Percentiles rank a stretch among this genome's conserved stretches.
Evolutionary conservation across 2,329 filamentous ascomycete genomes (phyloP).

Genomic region (Aspergillus sp.): DNA sequence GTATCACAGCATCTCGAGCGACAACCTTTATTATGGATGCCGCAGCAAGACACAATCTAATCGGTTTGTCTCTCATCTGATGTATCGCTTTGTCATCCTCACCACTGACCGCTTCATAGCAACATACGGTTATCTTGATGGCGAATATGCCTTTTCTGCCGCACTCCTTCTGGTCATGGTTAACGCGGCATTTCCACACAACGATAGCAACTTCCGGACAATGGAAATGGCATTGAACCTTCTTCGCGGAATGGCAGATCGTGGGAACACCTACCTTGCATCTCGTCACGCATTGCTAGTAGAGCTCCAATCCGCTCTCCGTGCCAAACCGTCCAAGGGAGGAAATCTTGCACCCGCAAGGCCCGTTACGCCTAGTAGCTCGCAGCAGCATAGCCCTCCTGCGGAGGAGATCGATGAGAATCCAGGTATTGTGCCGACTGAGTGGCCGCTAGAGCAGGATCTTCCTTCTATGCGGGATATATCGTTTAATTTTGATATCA

Average conservation of each 20-base stretch:
- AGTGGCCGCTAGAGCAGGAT: constrained; percentile 16
- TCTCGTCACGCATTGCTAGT: constrained; percentile 35
- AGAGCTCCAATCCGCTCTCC: constrained; percentile 28
- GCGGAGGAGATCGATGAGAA: constrained; percentile 1
- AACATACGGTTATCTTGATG: constrained; percentile 56
- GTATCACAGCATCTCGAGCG: constrained; percentile 47
- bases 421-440: constrained; percentile 2
- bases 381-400: constrained; percentile 7
- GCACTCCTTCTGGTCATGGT: constrained; percentile 53
- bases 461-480: constrained; percentile 24
- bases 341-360: constrained; percentile 2
- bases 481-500: constrained; percentile 30
- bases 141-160: constrained; percentile 53
- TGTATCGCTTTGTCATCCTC: background rate
- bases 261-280: constrained; percentile 49
- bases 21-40: constrained; percentile 47
- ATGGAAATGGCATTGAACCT: constrained; percentile 47
- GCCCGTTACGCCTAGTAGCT: constrained; percentile 11
- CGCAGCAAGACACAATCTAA: constrained; percentile 46
- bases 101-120: constrained; percentile 23
- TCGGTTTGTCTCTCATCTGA: constrained; percentile 34
- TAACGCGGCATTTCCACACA: constrained; percentile 48
- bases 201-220: constrained; percentile 36
- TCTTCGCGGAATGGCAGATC: constrained; percentile 48
- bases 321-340: constrained; percentile 11